These are phyloP conservation scores for Penicillium silybi DNA, from an alignment of 495 filamentous ascomycete genomes.

Conservation along the genomic window DNA sequence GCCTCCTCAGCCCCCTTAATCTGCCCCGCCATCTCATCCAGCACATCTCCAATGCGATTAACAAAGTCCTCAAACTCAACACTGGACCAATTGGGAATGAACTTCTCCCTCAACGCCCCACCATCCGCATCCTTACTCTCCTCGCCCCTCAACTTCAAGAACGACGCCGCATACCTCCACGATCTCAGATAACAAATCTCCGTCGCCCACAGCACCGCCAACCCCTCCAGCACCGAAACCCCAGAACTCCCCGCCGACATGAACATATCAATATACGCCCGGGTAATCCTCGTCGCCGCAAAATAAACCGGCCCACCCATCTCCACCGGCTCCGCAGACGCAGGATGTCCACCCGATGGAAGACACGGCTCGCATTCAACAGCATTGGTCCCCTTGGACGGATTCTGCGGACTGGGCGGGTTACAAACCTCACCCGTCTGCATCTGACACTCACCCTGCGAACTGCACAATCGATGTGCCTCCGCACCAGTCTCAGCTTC, in stretches of 20 bases:
- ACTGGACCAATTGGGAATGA: conserved; percentile 66
- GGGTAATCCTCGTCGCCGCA: conserved; percentile 40
- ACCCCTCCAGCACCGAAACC: conserved; percentile 54
- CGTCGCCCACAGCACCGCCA: conserved; percentile 71
- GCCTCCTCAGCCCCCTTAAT: conserved; percentile 36
- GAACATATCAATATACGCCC: conserved; percentile 53
- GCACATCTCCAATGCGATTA: conserved; percentile 31
- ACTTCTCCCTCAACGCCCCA: conserved; percentile 56
- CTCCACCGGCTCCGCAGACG: conserved; percentile 19
- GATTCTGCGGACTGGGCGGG: not conserved
- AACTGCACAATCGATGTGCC: conserved; percentile 10
- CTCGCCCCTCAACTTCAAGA: conserved; percentile 19
- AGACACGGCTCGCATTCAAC: conserved; percentile 2
- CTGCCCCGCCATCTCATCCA: conserved; percentile 42
- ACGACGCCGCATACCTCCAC: conserved; percentile 53
- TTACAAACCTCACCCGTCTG: conserved; percentile 14
- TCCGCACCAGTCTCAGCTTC: not conserved
- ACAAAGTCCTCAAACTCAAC: conserved; percentile 57
- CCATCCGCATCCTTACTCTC: conserved; percentile 43
- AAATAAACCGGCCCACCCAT: conserved; percentile 18
- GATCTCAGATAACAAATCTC: conserved; percentile 60
- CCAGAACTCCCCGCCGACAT: conserved; percentile 45
- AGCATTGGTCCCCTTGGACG: not conserved
- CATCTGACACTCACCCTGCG: conserved; percentile 26
- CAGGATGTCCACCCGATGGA: not conserved